These are phyloP conservation scores for Penicillium cosmopolitanum DNA, from an alignment of 495 filamentous ascomycete species.

Conservation along the genomic window DNA sequence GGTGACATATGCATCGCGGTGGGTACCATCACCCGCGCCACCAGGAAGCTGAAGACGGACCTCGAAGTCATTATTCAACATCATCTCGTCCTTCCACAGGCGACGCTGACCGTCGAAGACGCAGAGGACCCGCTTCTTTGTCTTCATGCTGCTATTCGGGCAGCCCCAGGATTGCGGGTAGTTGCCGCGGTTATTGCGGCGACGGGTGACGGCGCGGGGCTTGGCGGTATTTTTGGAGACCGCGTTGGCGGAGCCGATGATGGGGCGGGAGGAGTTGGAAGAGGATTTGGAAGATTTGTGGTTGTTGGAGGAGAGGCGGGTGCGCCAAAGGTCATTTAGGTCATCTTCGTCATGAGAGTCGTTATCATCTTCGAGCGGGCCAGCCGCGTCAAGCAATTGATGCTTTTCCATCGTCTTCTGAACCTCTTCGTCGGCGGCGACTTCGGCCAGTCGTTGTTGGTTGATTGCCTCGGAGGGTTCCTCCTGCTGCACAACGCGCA, in stretches of 20 bases:
- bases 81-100: conserved; percentile 98
- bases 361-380: conserved; percentile 53
- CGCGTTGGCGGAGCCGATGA: conserved; percentile 55
- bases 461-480: conserved; percentile 97
- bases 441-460: conserved; percentile 78
- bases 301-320: conserved; percentile 53
- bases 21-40: conserved; percentile 61
- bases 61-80: conserved; percentile 94
- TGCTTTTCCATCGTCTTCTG: conserved; percentile 84
- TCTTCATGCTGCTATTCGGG: conserved; percentile 86
- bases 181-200: conserved; percentile 84
- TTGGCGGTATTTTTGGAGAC: conserved; percentile 46
- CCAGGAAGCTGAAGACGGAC: conserved; percentile 78
- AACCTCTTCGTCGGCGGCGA: conserved; percentile 81
- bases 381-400: conserved; percentile 64
- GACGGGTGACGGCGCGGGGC: conserved; percentile 56
- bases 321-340: conserved; percentile 54
- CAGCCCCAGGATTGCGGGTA: conserved; percentile 94
- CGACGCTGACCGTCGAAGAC: conserved; percentile 89
- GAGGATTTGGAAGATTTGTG: conserved; percentile 45
- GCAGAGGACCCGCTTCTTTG: conserved; percentile 93
- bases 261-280: conserved; percentile 44
- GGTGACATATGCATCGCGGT: conserved; percentile 73
- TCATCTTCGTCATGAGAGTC: conserved; percentile 68
- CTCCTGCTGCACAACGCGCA: conserved; percentile 95